Conservation (phyloP, 2,329 filamentous ascomycete species). For the Pezicula radicicola region DNA sequence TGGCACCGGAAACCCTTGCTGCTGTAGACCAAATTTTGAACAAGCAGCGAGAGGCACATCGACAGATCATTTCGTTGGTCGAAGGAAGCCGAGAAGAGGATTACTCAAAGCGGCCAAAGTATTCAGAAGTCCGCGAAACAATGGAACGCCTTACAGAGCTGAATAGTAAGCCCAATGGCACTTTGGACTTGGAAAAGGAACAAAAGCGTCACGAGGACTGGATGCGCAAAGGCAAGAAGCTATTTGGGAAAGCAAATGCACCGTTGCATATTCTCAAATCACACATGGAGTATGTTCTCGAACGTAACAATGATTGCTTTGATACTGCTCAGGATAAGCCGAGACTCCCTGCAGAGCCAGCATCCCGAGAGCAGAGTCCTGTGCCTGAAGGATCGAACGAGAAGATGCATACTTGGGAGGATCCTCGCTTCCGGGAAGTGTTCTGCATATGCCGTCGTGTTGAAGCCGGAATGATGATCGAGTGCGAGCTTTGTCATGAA, state of each 20-base stretch:
- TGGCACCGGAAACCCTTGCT: conserved; percentile 75
- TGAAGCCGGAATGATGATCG: conserved; percentile 99
- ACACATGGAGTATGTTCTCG: conserved; percentile 90
- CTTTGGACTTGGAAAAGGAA: conserved; percentile 89
- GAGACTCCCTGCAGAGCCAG: conserved; percentile 84
- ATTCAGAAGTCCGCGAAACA: conserved; percentile 85
- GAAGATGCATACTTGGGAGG: conserved; percentile 53
- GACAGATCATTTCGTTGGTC: conserved; percentile 79
- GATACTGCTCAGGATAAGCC: conserved; percentile 82
- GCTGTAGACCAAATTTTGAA: conserved; percentile 88
- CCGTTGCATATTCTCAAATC: conserved; percentile 92
- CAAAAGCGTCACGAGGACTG: conserved; percentile 96
- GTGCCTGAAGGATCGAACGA: conserved; percentile 34
- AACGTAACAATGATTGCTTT: conserved; percentile 88
- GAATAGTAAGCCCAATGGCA: conserved; percentile 88
- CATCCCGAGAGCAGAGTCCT: conserved; percentile 76
- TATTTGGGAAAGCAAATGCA: conserved; percentile 97
- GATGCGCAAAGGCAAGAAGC: conserved; percentile 97
- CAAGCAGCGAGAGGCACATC: conserved; percentile 92
- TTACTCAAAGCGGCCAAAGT: conserved; percentile 77
- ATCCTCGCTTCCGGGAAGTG: conserved; percentile 69
- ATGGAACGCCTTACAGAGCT: conserved; percentile 84
- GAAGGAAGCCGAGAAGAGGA: conserved; percentile 74
- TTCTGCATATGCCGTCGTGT: conserved; percentile 95
- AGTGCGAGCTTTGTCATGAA: conserved; percentile 96